phyloP scores from a whole-genome alignment of 2,329 filamentous ascomycete genomes.

The Truncatella angustata region DNA sequence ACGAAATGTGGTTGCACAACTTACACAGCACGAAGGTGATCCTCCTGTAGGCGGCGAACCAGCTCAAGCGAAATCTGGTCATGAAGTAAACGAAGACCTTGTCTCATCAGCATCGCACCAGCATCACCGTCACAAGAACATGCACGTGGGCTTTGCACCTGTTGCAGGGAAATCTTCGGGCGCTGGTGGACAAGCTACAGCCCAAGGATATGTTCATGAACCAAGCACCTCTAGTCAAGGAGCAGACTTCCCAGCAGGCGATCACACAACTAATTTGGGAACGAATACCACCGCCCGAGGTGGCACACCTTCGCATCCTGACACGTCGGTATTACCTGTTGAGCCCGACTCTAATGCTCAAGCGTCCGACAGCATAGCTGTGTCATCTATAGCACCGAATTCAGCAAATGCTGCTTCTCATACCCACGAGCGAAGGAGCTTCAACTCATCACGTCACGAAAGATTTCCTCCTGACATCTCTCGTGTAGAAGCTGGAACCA shows the following conservation, averaged over 20 bases:
- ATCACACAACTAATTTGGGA: not conserved
- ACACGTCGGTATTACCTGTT: too few species aligned
- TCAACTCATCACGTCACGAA: not conserved
- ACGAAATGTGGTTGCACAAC: constrained; percentile 12
- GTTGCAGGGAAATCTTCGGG: constrained; percentile 14
- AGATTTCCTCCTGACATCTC: not conserved
- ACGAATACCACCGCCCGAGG: too few species aligned
- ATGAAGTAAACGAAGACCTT: constrained; percentile 14
- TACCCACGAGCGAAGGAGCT: not conserved
- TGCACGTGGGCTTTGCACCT: constrained; percentile 58
- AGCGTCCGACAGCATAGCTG: not conserved
- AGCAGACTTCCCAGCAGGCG: not conserved
- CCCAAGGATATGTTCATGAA: not conserved
- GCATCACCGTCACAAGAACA: constrained; percentile 28
- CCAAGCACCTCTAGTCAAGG: not conserved
- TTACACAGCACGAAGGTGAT: not conserved
- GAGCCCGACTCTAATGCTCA: too few species aligned
- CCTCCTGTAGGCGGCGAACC: not conserved
- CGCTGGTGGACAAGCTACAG: not conserved
- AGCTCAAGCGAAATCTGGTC: not conserved
- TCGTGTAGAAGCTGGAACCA: constrained; percentile 18
- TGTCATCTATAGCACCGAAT: not conserved
- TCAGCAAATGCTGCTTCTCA: not conserved
- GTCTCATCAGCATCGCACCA: constrained; percentile 17
- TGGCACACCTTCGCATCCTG: too few species aligned